A percentile compares a stretch with the other conserved stretches of the same genome.
These are phyloP conservation scores for Nicotiana paniculata DNA, from an alignment of 257 asterid genomes.

Conservation along the genomic window DNA sequence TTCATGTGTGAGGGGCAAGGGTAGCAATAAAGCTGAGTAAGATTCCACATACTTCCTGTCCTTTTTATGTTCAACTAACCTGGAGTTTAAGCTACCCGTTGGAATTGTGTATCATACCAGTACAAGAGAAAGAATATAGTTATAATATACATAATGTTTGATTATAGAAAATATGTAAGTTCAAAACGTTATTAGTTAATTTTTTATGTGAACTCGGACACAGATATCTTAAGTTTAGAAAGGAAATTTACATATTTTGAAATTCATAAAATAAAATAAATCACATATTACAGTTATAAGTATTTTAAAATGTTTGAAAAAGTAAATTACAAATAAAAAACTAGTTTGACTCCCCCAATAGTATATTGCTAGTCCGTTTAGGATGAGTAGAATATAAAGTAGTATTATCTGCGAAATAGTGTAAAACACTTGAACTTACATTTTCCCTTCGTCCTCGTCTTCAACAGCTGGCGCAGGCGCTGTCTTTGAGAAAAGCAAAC, in stretches of 20 bases:
- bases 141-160: neutral
- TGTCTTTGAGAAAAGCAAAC: conserved; percentile 83
- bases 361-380: neutral
- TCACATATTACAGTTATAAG: neutral
- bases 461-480: conserved; percentile 48
- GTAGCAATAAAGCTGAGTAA: neutral
- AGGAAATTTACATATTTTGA: neutral
- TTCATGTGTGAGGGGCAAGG: neutral
- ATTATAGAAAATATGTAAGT: neutral
- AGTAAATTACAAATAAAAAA: neutral
- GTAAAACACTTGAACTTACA: conserved; percentile 25
- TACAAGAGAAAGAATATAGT: neutral
- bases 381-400: neutral
- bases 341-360: neutral
- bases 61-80: neutral
- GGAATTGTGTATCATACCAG: neutral
- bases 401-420: neutral
- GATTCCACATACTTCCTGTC: neutral
- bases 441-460: conserved; percentile 52
- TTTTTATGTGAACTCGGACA: neutral
- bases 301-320: neutral
- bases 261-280: too few relatives aligned
- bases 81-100: neutral
- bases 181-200: neutral
- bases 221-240: neutral